A percentile compares a stretch with the other conserved stretches of the same genome.
These are phyloP conservation scores for Talaromyces adpressus DNA, from an alignment of 495 filamentous ascomycete genomes.

Conservation along the genomic window DNA sequence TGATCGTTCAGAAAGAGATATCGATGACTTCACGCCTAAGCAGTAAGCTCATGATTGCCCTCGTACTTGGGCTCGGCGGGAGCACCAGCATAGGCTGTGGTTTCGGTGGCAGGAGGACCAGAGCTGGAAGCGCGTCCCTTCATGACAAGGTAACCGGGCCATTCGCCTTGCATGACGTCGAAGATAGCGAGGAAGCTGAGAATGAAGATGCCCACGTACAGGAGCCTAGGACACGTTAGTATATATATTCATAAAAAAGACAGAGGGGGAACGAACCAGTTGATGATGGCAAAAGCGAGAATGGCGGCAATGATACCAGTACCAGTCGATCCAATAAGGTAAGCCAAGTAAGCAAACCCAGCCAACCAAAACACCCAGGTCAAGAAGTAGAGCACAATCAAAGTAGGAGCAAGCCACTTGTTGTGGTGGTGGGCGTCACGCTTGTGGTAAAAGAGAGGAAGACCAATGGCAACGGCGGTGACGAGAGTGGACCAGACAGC, in stretches of 20 bases:
- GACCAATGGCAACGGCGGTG: slow-evolving; percentile 11
- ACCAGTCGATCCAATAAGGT: slow-evolving; percentile 6
- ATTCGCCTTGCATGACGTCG: slow-evolving; percentile 17
- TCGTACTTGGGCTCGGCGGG: slow-evolving; percentile 10
- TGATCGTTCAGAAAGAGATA: not conserved
- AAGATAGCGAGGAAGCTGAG: slow-evolving; percentile 21
- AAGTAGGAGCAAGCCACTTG: slow-evolving; percentile 13
- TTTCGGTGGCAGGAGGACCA: not conserved
- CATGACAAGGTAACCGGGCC: slow-evolving; percentile 8
- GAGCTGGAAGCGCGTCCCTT: not conserved
- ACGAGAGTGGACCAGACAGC: slow-evolving; percentile 21
- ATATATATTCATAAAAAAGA: not conserved
- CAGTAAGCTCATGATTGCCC: slow-evolving; percentile 4
- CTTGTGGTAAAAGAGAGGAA: slow-evolving; percentile 19
- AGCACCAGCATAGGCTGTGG: slow-evolving; percentile 1
- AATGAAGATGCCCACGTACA: slow-evolving; percentile 23
- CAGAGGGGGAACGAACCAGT: slow-evolving; percentile 16
- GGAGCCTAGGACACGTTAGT: slow-evolving; percentile 14
- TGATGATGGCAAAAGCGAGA: slow-evolving; percentile 25
- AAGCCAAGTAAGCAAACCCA: slow-evolving; percentile 23
- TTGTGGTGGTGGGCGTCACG: slow-evolving; percentile 15
- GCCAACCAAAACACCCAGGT: slow-evolving; percentile 30
- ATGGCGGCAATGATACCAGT: slow-evolving; percentile 17
- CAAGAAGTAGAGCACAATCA: slow-evolving; percentile 19
- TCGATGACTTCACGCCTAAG: not conserved